Percentiles rank a stretch among this genome's conserved stretches.
phyloP scores from a whole-genome alignment of 2,329 filamentous ascomycete species.

The Exserohilum rostratum region DNA sequence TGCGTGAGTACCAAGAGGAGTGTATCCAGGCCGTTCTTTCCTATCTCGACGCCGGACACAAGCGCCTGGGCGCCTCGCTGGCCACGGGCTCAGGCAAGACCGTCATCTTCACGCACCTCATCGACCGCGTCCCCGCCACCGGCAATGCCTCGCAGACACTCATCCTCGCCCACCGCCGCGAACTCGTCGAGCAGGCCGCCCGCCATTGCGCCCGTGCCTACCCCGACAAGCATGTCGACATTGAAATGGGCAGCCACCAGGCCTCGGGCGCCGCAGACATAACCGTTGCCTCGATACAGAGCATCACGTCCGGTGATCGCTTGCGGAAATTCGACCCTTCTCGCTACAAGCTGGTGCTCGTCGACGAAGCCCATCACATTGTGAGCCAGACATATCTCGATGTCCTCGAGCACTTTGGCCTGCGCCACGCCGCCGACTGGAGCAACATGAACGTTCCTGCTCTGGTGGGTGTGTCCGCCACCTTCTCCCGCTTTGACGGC shows the following conservation, averaged over 20 bases:
- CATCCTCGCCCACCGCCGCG: conserved; percentile 88
- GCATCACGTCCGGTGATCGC: conserved; percentile 76
- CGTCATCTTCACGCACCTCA: conserved; percentile 95
- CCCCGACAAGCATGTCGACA: conserved; percentile 78
- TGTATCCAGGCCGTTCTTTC: conserved; percentile 81
- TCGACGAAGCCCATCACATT: conserved; percentile 97
- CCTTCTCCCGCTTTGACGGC: conserved; percentile 80
- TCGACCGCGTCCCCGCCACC: conserved; percentile 71
- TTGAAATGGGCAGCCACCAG: conserved; percentile 84
- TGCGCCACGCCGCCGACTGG: conserved; percentile 59
- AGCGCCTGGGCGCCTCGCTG: conserved; percentile 80
- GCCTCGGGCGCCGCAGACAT: conserved; percentile 87
- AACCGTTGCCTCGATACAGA: conserved; percentile 88
- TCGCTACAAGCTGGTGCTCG: conserved; percentile 85
- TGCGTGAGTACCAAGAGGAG: conserved; percentile 89
- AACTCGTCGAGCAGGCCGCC: conserved; percentile 93
- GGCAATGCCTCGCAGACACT: conserved; percentile 74
- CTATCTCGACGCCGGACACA: conserved; percentile 73
- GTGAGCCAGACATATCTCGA: conserved; percentile 81
- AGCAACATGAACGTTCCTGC: conserved; percentile 48
- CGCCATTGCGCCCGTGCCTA: conserved; percentile 82
- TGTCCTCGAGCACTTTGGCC: conserved; percentile 77
- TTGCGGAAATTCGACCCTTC: conserved; percentile 81
- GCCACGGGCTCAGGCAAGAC: conserved; percentile 92
- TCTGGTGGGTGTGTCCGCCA: conserved; percentile 89